Evolutionary conservation across 352 stramenopile species (phyloP), one percentile per base, ranked within the genome.

Genomic region (Pythium dissotocum): DNA sequence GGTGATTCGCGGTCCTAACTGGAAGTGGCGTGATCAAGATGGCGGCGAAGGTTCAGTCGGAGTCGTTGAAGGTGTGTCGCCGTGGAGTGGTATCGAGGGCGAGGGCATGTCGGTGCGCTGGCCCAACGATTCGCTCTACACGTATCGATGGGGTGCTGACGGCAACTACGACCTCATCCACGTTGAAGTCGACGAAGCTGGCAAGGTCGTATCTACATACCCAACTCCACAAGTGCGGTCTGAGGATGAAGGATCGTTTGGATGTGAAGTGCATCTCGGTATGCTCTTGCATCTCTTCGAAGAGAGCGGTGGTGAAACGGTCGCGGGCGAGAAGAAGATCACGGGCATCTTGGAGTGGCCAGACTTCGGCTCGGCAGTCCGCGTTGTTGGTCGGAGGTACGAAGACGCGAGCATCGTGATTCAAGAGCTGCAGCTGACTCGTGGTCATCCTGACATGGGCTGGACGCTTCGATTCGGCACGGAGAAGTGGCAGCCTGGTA

Each of bases 11-110:
- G 90, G 90, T 36, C 90, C 90, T 18, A 92, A 94, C 68, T 97
- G 89, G 89, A 96, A 95, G 69, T 95, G 89, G 88, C 76, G 85
- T 24, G 89, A 97, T 54, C 87, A 97, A 84, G 89, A 97, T 54
- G 89, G 89, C 14, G 89, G 89, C 14, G 88, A 94, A 77, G 89
- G 89, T 8, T 92, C 80, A 18, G 77, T 97, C 30, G 89, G 89
- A 42, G 69, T 85, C 42, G 85, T 97, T 21, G 89, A 95, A 77
- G 85, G 87, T 10, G 83, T 96, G 4, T 95, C 87, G 16, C 88
- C 88, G 0, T 96, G 88, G 88, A 96, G 88, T 75, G 88, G 88
- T 13, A 79, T 96, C 2, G 88, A 96, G 75, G 88, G 88, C 18
- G 88, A 96, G 77, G 88, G 88, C 4, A 95, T 96, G 85, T 94